A percentile compares a stretch with the other conserved stretches of the same genome.
Conservation (phyloP, 208 protist species). For the Trypanosoma cruzi region DNA sequence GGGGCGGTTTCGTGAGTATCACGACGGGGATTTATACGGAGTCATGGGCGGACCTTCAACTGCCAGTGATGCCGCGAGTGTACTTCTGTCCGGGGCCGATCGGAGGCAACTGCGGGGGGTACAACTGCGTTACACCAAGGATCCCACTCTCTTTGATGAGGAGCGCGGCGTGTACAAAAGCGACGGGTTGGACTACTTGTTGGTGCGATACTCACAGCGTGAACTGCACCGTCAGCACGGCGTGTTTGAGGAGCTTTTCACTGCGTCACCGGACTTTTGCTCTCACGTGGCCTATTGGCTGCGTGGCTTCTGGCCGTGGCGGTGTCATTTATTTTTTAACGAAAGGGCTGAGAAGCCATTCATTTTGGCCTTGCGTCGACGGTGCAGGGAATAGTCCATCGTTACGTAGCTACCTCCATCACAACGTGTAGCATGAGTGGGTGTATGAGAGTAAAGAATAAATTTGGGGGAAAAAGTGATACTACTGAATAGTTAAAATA, state of each 20-base stretch:
- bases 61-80: background rate
- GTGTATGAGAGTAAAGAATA: background rate
- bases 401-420: background rate
- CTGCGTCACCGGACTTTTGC: background rate
- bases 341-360: slow-evolving; percentile 17
- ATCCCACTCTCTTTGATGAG: slow-evolving; percentile 34
- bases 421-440: no score
- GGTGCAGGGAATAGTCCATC: slow-evolving; percentile 2
- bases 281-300: slow-evolving; percentile 6
- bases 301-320: background rate
- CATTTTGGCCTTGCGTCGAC: slow-evolving; percentile 31
- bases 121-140: slow-evolving; percentile 42
- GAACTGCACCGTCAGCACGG: slow-evolving; percentile 33
- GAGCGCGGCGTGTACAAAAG: slow-evolving; percentile 31
- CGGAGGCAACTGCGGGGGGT: background rate
- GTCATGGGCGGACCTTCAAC: background rate
- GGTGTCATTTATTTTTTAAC: background rate
- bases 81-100: background rate
- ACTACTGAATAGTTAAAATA: no score
- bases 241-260: slow-evolving; percentile 44
- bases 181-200: slow-evolving; percentile 44
- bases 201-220: slow-evolving; percentile 44
- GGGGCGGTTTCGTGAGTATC: slow-evolving; percentile 1
- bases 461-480: no score
- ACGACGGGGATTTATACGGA: slow-evolving; percentile 1